Evolutionary conservation across 1,139 yeast species (phyloP), one percentile per base, ranked within the genome.

Genomic region (Candida dubliniensis): DNA sequence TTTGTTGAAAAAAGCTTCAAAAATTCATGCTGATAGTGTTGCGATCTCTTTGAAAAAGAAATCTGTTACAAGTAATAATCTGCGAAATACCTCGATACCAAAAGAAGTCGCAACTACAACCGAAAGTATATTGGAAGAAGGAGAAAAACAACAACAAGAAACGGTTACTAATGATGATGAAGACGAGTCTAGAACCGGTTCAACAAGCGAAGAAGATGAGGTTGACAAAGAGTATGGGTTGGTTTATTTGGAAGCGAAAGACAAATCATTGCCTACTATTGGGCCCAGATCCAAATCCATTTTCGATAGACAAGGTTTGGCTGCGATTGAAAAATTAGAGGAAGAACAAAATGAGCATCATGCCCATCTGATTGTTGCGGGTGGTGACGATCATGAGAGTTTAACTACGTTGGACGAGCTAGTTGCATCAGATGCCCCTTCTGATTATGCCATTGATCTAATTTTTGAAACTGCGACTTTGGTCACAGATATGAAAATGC

Each of bases 401-500:
- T 29, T 49, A 1, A 46, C 63, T 9, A 78, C 83, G 1, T 59
- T 81, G 45, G 86, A 79, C 49, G 74, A 71, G 44, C 59, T 81
- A 46, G 79, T 81, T 0, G 70, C 82, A 0, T 78, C 82, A 2
- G 65, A 69, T 41, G 68, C 82, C 0, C 83, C 89, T 1, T 67
- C 76, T 10, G 82, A 80, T 48, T 63, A 67, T 36, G 69, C 80
- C 7, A 70, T 85, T 36, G 84, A 82, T 47, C 59, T 80, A 41
- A 76, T 84, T 34, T 78, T 77, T 53, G 87, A 84, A 52, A 67
- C 77, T 1, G 81, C 84, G 0, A 77, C 82, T 0, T 61, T 83
- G 39, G 79, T 79, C 0, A 77, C 81, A 47, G 91, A 85, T 55
- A 69, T 82, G 65, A 81, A 84, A 52, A 61, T 85, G 47, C 72